These are phyloP conservation scores for Marasmius sp. DNA, from an alignment of 1,284 basidiomycete species.

Conservation along the genomic window DNA sequence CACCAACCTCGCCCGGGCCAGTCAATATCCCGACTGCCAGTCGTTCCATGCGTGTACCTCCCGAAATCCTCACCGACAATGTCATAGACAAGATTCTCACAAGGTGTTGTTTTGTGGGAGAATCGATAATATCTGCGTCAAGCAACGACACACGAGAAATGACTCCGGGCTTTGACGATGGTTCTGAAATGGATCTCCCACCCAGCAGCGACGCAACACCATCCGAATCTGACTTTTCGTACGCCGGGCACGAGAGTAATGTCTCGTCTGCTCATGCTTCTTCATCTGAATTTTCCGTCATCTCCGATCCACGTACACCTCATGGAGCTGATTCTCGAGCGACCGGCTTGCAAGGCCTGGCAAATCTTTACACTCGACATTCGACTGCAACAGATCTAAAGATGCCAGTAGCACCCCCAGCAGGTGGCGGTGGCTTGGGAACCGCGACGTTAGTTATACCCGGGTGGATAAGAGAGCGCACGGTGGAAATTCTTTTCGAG, in stretches of 20 bases:
- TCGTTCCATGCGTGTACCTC: constrained; percentile 66
- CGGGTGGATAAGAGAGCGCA: constrained; percentile 92
- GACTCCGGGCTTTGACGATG: constrained; percentile 44
- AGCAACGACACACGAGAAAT: constrained; percentile 37
- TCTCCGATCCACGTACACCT: constrained; percentile 37
- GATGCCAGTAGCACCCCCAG: constrained; percentile 64
- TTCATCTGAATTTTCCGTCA: constrained; percentile 60
- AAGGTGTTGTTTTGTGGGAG: constrained; percentile 77
- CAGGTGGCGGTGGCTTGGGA: constrained; percentile 66
- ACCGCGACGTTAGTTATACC: constrained; percentile 72
- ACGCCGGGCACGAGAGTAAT: constrained; percentile 49
- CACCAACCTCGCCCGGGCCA: constrained; percentile 66
- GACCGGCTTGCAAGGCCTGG: constrained; percentile 59
- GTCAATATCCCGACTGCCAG: constrained; percentile 62
- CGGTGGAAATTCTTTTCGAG: constrained; percentile 89
- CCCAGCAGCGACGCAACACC: constrained; percentile 51
- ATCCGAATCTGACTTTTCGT: constrained; percentile 68
- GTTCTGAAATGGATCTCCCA: constrained; percentile 53
- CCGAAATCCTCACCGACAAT: constrained; percentile 69
- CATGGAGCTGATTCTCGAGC: constrained; percentile 39
- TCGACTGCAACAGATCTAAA: constrained; percentile 74
- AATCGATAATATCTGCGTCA: constrained; percentile 40
- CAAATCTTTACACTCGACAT: constrained; percentile 67
- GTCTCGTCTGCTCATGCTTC: constrained; percentile 44
- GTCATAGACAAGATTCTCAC: constrained; percentile 86